phyloP scores from a whole-genome alignment of 1,139 yeast genomes.

The Yamadazyma diospyri region DNA sequence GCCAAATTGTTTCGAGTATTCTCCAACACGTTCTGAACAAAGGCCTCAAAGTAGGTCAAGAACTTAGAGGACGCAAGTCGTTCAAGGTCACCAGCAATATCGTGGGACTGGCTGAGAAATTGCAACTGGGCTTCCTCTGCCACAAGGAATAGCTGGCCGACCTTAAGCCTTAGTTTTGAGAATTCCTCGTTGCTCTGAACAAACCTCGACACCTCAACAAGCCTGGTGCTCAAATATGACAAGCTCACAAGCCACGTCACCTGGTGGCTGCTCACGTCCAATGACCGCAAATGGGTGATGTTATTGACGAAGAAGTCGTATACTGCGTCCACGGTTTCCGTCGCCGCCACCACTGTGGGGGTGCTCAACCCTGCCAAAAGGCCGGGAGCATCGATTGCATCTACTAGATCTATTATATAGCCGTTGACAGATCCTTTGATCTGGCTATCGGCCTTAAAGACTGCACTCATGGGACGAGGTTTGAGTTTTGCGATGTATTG shows the following conservation, averaged over 20 bases:
- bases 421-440: background rate
- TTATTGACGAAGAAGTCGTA: background rate
- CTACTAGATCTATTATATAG: background rate
- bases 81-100: background rate
- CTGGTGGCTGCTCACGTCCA: background rate
- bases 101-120: background rate
- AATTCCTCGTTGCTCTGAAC: background rate
- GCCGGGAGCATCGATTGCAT: background rate
- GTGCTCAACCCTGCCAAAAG: background rate
- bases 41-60: background rate
- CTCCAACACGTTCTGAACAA: background rate
- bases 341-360: background rate
- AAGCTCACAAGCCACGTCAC: background rate
- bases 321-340: conserved; percentile 1
- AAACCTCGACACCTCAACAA: background rate
- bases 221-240: background rate
- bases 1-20: conserved; percentile 3
- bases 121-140: conserved; percentile 3
- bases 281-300: conserved; percentile 1
- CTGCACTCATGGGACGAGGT: background rate
- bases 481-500: no score
- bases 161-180: background rate
- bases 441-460: background rate
- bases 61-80: background rate
- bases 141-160: conserved; percentile 3